phyloP scores from a whole-genome alignment of 495 filamentous ascomycete genomes.

The Lasiosphaeriaceae sp. region DNA sequence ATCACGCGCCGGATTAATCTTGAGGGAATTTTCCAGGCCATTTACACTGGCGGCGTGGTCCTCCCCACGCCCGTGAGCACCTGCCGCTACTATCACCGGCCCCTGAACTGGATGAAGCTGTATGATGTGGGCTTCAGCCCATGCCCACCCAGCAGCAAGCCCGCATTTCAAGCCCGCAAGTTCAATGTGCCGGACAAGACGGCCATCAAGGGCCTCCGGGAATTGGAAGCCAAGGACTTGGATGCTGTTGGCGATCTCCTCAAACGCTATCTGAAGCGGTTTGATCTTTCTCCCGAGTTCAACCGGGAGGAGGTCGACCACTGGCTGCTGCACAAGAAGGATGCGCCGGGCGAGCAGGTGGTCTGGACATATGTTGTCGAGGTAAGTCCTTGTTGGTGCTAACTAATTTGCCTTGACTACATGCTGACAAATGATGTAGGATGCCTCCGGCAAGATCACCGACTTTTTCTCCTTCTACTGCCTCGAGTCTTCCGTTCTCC shows the following conservation, averaged over 20 bases:
- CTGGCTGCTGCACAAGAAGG: conserved; percentile 73
- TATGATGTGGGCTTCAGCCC: conserved; percentile 90
- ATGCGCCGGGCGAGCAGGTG: conserved; percentile 64
- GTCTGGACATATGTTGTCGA: conserved; percentile 93
- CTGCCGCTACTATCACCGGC: conserved; percentile 90
- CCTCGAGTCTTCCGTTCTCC: conserved; percentile 88
- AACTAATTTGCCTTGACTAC: background rate
- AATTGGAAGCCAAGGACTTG: conserved; percentile 80
- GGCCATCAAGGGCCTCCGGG: conserved; percentile 65
- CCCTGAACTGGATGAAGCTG: conserved; percentile 90
- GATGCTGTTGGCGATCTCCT: conserved; percentile 71
- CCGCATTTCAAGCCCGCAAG: conserved; percentile 70
- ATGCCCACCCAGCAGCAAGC: conserved; percentile 75
- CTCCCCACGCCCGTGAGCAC: conserved; percentile 87
- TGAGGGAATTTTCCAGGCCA: conserved; percentile 81
- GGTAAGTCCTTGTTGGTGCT: conserved; percentile 30
- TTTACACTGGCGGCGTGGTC: conserved; percentile 89
- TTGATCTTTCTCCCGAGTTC: conserved; percentile 80
- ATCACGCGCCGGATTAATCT: conserved; percentile 88
- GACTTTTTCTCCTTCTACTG: conserved; percentile 97
- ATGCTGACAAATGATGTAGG: conserved; percentile 19
- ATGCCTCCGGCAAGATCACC: conserved; percentile 67
- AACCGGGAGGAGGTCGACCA: conserved; percentile 75
- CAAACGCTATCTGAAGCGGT: conserved; percentile 71
- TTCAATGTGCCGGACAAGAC: conserved; percentile 73